Evolutionary conservation across 2,329 filamentous ascomycete genomes (phyloP).

Genomic region (Magnaporthiopsis rhizophila): DNA sequence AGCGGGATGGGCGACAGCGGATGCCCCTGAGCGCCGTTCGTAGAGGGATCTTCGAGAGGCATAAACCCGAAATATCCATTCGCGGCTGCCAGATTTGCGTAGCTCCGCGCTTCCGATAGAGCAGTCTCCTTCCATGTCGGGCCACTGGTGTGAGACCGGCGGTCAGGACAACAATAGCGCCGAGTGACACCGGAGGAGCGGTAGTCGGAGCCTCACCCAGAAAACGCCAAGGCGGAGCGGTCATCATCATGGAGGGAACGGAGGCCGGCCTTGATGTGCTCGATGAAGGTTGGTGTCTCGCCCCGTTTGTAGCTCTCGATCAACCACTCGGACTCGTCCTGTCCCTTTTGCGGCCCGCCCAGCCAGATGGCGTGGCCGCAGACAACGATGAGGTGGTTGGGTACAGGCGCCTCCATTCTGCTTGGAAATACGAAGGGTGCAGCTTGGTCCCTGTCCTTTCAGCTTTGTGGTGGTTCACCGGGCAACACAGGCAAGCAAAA

Average conservation of each 20-base stretch:
- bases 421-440: not conserved
- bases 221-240: conserved; percentile 56
- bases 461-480: not conserved
- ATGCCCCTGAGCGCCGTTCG: not conserved
- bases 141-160: conserved; percentile 35
- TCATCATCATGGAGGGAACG: conserved; percentile 37
- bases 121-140: conserved; percentile 51
- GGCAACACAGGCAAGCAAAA: not conserved
- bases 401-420: conserved; percentile 9
- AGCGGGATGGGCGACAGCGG: conserved; percentile 21
- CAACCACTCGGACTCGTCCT: conserved; percentile 57
- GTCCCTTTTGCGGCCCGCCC: conserved; percentile 45
- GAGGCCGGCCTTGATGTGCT: conserved; percentile 63
- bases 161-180: not conserved
- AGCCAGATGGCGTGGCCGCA: conserved; percentile 79
- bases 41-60: conserved; percentile 8
- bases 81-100: conserved; percentile 42
- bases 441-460: not conserved
- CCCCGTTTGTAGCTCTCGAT: conserved; percentile 70
- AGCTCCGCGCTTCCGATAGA: conserved; percentile 55
- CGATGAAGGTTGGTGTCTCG: conserved; percentile 72
- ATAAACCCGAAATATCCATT: conserved; percentile 39
- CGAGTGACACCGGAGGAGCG: not conserved
- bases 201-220: conserved; percentile 42
- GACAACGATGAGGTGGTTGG: conserved; percentile 61